Base-by-base conservation (phyloP, 208 protist genomes). In the Leishmania major region DNA sequence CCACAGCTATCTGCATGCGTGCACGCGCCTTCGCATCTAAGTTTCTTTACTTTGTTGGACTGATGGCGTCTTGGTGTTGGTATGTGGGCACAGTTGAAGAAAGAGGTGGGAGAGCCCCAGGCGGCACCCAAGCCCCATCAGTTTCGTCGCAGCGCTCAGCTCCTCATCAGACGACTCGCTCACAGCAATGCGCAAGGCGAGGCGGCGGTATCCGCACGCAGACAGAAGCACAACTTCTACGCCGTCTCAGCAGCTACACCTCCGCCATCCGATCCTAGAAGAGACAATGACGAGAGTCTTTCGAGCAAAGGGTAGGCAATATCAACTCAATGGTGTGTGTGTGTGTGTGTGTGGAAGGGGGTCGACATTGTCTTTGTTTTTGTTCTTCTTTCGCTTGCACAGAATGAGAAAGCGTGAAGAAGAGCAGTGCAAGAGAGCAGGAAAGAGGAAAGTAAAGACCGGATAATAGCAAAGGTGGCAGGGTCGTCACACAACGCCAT, bases 401-500 rank as follows among this genome's bases (percentile, higher is more conserved):
- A 15, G 49, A 71, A 25, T 25, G 2, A 62, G 13, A 57, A 74
- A 55, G 60, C 25, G 72, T n/a, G 69, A 53, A 75, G 47, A 78
- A 47, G 75, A 77, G 31, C 51, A 83, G 55, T 4, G 51, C 47
- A 76, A 31, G 11, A 67, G 74, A 31, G 73, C 40, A 77, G n/a
- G 59, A 72, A 25, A 77, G 37, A 80, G 22, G 45, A 15, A 77
- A 28, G 45, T 35, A 43, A 62, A 43, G 31, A 62, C 25, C 51
- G 0, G 10, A 73, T 31, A 49, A 31, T 49, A 22, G 45, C 15
- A 51, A 35, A 74, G 40, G 31, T 19, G 45, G n/a, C 28, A 25
- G 45, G n/a, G 45, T 28, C 70, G 45, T 31, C 22, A 74, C 45
- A 74, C n/a, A 28, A 45, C 8, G 43, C 19, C 40, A 47, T 53